Evolutionary conservation across 2,329 filamentous ascomycete species (phyloP).

Genomic region (Talaromyces pinophilus): DNA sequence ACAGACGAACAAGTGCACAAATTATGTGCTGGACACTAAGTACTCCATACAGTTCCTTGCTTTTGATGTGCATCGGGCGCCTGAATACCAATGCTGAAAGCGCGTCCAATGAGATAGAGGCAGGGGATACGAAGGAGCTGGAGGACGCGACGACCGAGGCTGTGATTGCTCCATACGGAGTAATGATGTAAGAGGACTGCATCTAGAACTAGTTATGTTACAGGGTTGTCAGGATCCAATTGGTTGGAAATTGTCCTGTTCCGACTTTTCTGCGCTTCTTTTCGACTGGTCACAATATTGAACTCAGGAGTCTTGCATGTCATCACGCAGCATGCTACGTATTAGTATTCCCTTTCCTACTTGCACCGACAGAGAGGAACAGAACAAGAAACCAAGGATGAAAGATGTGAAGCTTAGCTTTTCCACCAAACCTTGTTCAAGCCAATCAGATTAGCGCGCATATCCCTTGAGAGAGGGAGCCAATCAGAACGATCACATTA

Average conservation of each 20-base stretch:
- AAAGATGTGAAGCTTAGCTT: neutral
- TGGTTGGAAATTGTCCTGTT: neutral
- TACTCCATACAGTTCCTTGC: neutral
- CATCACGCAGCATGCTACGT: neutral
- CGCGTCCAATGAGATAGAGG: neutral
- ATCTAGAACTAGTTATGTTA: neutral
- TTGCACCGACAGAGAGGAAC: neutral
- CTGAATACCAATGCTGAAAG: neutral
- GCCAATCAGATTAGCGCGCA: neutral
- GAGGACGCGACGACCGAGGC: neutral
- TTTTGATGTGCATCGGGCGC: neutral
- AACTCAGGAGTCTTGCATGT: neutral
- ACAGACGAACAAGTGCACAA: neutral
- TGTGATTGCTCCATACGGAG: neutral
- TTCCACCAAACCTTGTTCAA: neutral
- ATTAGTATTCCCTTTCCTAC: neutral
- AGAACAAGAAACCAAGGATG: neutral
- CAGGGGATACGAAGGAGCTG: neutral
- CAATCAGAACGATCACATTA: neutral
- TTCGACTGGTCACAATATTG: neutral
- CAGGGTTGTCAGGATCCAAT: neutral
- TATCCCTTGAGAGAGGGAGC: neutral
- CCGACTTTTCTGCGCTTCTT: neutral
- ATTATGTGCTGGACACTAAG: neutral
- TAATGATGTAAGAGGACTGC: constrained; percentile 6